Evolutionary conservation across 192 early-diverging fungal genomes (phyloP).

Genomic region (Phycomyces blakesleeanus): DNA sequence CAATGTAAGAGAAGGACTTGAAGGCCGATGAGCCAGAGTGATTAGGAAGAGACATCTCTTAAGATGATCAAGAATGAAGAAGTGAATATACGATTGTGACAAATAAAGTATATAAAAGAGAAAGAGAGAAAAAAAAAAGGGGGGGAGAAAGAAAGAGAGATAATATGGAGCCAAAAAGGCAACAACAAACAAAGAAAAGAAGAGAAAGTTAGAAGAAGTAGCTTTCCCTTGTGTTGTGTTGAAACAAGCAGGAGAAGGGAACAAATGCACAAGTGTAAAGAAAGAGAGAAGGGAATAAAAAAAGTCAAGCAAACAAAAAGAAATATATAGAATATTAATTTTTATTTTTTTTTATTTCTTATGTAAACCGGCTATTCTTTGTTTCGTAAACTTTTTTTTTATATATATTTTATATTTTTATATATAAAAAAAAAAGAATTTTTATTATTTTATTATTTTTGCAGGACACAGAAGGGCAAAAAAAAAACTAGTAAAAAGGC

Average conservation of each 20-base stretch:
- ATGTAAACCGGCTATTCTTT: not conserved
- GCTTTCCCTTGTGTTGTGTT: not conserved
- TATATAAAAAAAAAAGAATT: too few relatives aligned
- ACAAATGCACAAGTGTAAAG: not conserved
- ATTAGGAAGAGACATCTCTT: slow-evolving; percentile 1
- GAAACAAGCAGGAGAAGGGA: not conserved
- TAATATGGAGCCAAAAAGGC: not conserved
- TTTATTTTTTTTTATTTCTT: not conserved
- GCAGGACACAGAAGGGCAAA: too few relatives aligned
- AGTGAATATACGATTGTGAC: too few relatives aligned
- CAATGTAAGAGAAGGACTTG: slow-evolving; percentile 20
- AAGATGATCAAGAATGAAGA: too few relatives aligned
- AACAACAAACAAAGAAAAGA: not conserved
- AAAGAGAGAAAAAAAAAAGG: too few relatives aligned
- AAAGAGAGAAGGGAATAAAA: not conserved
- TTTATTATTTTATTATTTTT: too few relatives aligned
- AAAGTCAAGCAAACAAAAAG: not conserved
- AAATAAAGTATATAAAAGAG: too few relatives aligned
- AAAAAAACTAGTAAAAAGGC: too few relatives aligned
- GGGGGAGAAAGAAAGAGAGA: too few relatives aligned
- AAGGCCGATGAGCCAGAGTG: slow-evolving; percentile 26
- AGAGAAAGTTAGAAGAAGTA: not conserved
- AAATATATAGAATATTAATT: not conserved
- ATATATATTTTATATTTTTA: too few relatives aligned
- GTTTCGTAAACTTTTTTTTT: too few relatives aligned